Evolutionary conservation across 345 rosid genomes (phyloP).

Genomic region (Ricinus communis): DNA sequence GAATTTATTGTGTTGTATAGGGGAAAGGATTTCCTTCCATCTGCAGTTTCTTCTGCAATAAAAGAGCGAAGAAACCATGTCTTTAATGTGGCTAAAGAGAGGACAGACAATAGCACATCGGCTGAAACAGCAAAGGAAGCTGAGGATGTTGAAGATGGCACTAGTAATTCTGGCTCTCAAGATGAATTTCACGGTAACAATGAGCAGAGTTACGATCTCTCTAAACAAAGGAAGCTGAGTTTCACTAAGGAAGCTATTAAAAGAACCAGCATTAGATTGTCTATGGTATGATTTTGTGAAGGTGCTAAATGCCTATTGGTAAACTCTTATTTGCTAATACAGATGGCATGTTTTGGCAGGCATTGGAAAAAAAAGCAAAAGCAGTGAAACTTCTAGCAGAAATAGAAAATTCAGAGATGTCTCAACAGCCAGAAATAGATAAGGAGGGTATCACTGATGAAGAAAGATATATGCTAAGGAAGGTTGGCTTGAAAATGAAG

Average conservation of each 20-base stretch:
- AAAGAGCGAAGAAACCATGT: slow-evolving; percentile 63
- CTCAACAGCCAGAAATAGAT: slow-evolving; percentile 55
- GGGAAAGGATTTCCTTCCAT: slow-evolving; percentile 95
- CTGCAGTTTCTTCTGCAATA: slow-evolving; percentile 82
- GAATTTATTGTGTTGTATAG: slow-evolving; percentile 82
- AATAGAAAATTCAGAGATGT: slow-evolving; percentile 48
- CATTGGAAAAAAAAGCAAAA: slow-evolving; percentile 72
- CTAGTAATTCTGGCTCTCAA: slow-evolving; percentile 17
- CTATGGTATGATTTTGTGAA: slow-evolving; percentile 52
- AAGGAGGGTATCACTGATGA: slow-evolving; percentile 83
- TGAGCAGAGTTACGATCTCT: slow-evolving; percentile 21
- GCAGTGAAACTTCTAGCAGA: slow-evolving; percentile 74
- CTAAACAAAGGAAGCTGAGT: slow-evolving; percentile 35
- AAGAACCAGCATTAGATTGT: slow-evolving; percentile 61
- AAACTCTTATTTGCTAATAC: slow-evolving; percentile 16
- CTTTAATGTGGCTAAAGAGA: slow-evolving; percentile 34
- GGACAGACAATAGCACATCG: slow-evolving; percentile 22
- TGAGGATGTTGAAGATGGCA: slow-evolving; percentile 24
- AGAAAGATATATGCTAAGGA: slow-evolving; percentile 90
- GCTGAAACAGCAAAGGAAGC: slow-evolving; percentile 24
- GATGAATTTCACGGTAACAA: slow-evolving; percentile 22
- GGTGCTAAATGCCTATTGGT: slow-evolving; percentile 20
- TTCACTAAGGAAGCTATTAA: slow-evolving; percentile 52
- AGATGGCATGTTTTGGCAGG: slow-evolving; percentile 41
- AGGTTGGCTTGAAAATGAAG: slow-evolving; percentile 89